Percentiles rank a stretch among this genome's conserved stretches.
Conservation (phyloP, 495 filamentous ascomycete species). For the Pyrenula massariospora region DNA sequence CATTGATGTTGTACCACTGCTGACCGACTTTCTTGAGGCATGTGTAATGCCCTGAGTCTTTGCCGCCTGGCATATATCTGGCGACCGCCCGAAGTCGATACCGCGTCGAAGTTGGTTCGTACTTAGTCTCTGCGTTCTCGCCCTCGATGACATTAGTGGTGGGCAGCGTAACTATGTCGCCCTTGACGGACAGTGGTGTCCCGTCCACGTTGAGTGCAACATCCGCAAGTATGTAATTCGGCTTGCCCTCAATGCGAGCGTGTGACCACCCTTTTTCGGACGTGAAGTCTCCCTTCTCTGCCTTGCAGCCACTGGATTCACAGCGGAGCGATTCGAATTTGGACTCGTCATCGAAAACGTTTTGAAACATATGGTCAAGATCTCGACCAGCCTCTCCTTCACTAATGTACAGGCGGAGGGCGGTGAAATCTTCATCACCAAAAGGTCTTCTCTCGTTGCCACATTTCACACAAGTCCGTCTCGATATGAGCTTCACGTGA, state of each 20-base stretch:
- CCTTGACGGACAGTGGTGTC: too few species aligned
- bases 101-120: too few species aligned
- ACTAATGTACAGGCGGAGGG: not conserved
- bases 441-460: not conserved
- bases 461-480: not conserved
- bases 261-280: not conserved
- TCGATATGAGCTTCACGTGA: not conserved
- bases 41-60: not conserved
- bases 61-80: not conserved
- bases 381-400: not conserved
- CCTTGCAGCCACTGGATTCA: not conserved
- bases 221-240: not conserved
- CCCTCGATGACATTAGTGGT: too few species aligned
- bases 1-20: not conserved
- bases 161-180: too few species aligned
- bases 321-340: not conserved
- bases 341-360: not conserved
- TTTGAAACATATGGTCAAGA: not conserved
- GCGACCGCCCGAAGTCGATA: not conserved
- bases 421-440: not conserved
- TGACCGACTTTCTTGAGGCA: not conserved
- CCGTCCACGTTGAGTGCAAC: not conserved
- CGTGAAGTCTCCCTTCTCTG: not conserved
- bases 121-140: too few species aligned
- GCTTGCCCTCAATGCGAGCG: not conserved